phyloP scores from a whole-genome alignment of 768 basidiomycete species.

The Calocera viscosa region DNA sequence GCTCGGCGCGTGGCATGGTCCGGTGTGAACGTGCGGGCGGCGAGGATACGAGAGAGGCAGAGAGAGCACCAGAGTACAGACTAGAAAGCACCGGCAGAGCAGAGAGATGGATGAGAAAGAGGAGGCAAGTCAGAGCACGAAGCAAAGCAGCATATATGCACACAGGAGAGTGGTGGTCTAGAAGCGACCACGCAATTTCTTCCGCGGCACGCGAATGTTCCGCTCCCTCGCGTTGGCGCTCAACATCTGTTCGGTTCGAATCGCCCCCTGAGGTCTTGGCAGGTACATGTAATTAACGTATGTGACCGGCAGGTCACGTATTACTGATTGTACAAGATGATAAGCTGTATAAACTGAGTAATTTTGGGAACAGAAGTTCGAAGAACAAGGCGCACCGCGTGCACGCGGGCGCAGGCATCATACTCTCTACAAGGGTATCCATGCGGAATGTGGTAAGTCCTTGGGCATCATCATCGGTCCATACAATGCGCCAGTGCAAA shows the following conservation, averaged over 20 bases:
- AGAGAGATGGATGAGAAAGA: background rate
- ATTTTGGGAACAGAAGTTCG: background rate
- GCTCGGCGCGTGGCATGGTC: background rate
- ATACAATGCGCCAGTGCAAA: background rate
- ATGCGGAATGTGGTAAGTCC: background rate
- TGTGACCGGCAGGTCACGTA: background rate
- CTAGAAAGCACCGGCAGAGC: background rate
- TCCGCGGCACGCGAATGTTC: background rate
- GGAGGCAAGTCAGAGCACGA: background rate
- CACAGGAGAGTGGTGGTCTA: background rate
- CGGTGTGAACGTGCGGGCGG: background rate
- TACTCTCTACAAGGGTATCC: background rate
- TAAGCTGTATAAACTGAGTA: background rate
- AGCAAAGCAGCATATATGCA: background rate
- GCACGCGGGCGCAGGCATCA: background rate
- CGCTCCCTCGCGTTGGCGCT: background rate
- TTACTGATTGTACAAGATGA: background rate
- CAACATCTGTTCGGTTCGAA: no score
- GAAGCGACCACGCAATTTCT: background rate
- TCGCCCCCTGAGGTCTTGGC: no score
- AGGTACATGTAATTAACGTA: no score
- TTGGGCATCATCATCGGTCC: background rate
- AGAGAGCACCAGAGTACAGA: background rate
- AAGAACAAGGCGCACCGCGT: background rate
- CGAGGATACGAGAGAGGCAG: background rate